A percentile compares a stretch with the other conserved stretches of the same genome.
phyloP scores from a whole-genome alignment of 805 yeast genomes.

The Kodamaea nitidulidarum region DNA sequence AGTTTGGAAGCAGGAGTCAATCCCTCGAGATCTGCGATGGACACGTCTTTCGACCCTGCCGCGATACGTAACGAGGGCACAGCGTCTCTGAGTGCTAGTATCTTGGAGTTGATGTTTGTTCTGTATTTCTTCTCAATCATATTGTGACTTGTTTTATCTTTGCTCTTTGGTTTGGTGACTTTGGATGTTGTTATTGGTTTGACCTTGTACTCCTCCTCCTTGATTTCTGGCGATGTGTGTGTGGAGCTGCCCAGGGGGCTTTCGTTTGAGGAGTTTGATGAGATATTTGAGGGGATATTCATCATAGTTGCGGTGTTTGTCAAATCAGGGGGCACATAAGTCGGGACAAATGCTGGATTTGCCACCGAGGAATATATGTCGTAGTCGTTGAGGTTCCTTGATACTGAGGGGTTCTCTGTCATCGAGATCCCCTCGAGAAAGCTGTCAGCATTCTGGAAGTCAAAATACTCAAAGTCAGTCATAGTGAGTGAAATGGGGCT shows the following conservation, averaged over 20 bases:
- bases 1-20: slow-evolving; percentile 71
- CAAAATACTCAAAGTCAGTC: slow-evolving; percentile 16
- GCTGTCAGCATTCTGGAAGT: slow-evolving; percentile 28
- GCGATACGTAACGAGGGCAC: slow-evolving; percentile 74
- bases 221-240: slow-evolving; percentile 22
- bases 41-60: slow-evolving; percentile 39
- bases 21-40: slow-evolving; percentile 57
- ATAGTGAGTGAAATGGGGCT: slow-evolving; percentile 1
- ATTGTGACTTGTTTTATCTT: slow-evolving; percentile 66
- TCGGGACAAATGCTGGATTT: not conserved
- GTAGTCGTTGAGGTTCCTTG: slow-evolving; percentile 4
- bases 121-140: slow-evolving; percentile 79
- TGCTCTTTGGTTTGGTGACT: slow-evolving; percentile 45
- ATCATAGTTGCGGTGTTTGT: slow-evolving; percentile 11
- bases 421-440: slow-evolving; percentile 27
- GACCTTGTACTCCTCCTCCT: slow-evolving; percentile 8
- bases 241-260: slow-evolving; percentile 16
- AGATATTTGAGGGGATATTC: slow-evolving; percentile 15
- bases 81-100: slow-evolving; percentile 64
- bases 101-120: slow-evolving; percentile 70
- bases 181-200: slow-evolving; percentile 10
- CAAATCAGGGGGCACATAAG: not conserved
- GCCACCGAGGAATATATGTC: slow-evolving; percentile 1
- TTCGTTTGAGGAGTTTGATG: slow-evolving; percentile 15
- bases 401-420: slow-evolving; percentile 16